These are phyloP conservation scores for Silene conica DNA, from an alignment of 148 eudicot species.

Conservation along the genomic window DNA sequence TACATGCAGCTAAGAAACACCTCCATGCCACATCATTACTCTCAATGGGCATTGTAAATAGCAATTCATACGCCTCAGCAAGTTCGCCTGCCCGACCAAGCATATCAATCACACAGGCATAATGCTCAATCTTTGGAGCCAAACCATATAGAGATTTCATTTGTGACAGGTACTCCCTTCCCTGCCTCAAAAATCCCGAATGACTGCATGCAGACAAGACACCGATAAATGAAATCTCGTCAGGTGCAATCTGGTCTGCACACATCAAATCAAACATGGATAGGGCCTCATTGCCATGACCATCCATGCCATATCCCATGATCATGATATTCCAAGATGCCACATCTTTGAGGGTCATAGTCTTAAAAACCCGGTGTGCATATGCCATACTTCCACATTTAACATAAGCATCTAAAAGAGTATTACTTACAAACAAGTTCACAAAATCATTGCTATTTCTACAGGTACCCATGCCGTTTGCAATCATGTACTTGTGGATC, in stretches of 20 bases:
- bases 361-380: slow-evolving; percentile 48
- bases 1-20: slow-evolving; percentile 59
- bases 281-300: slow-evolving; percentile 52
- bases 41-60: slow-evolving; percentile 49
- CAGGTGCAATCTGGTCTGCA: slow-evolving; percentile 43
- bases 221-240: slow-evolving; percentile 56
- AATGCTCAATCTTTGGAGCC: slow-evolving; percentile 57
- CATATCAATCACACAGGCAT: slow-evolving; percentile 75
- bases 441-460: slow-evolving; percentile 17
- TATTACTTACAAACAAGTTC: slow-evolving; percentile 36
- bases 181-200: slow-evolving; percentile 48
- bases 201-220: slow-evolving; percentile 70
- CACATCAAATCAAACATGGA: slow-evolving; percentile 45
- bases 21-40: slow-evolving; percentile 68
- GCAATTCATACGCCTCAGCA: slow-evolving; percentile 54
- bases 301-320: slow-evolving; percentile 76
- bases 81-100: slow-evolving; percentile 71
- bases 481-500: slow-evolving; percentile 57
- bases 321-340: slow-evolving; percentile 89
- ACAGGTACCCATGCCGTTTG: slow-evolving; percentile 34
- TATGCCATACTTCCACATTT: slow-evolving; percentile 64
- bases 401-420: slow-evolving; percentile 59
- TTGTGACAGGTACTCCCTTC: slow-evolving; percentile 44
- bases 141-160: slow-evolving; percentile 52
- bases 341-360: slow-evolving; percentile 48